Conservation (phyloP, 805 yeast genomes). For the Wickerhamiella brachini region DNA sequence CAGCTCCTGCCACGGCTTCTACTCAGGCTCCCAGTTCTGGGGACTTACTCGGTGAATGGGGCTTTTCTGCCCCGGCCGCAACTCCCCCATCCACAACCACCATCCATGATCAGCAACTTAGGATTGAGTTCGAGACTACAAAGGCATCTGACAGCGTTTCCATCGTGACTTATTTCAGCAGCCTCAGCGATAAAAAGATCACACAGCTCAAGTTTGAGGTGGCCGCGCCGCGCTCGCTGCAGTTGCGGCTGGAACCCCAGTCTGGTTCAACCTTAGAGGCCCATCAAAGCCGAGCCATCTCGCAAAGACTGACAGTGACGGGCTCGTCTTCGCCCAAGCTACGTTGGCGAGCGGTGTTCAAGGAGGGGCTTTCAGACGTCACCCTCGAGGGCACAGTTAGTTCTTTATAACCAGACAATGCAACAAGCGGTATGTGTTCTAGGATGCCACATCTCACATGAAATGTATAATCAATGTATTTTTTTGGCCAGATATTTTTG, state of each 20-base stretch:
- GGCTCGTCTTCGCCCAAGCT: slow-evolving; percentile 38
- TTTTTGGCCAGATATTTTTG: no score
- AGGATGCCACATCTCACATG: no score
- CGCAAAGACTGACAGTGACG: slow-evolving; percentile 34
- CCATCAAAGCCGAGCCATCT: slow-evolving; percentile 34
- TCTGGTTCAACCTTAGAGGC: slow-evolving; percentile 40
- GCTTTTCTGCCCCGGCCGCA: slow-evolving; percentile 3
- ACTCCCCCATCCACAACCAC: slow-evolving; percentile 11
- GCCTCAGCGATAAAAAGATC: slow-evolving; percentile 32
- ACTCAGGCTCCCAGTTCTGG: not conserved
- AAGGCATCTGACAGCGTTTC: slow-evolving; percentile 28
- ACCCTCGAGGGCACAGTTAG: not conserved
- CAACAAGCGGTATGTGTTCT: no score
- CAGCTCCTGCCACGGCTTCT: slow-evolving; percentile 11
- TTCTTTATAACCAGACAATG: no score
- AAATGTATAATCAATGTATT: no score
- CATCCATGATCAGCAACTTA: slow-evolving; percentile 28
- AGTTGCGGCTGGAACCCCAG: slow-evolving; percentile 48
- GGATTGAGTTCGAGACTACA: slow-evolving; percentile 33
- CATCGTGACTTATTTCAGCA: slow-evolving; percentile 40
- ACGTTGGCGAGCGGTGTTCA: slow-evolving; percentile 60
- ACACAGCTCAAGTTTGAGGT: slow-evolving; percentile 43
- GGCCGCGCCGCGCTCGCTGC: slow-evolving; percentile 57
- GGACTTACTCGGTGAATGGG: slow-evolving; percentile 3
- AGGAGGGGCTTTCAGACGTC: slow-evolving; percentile 31